Percentiles rank a stretch among this genome's conserved stretches.
phyloP scores from a whole-genome alignment of 352 stramenopile species.

The Elongisporangium undulatum region DNA sequence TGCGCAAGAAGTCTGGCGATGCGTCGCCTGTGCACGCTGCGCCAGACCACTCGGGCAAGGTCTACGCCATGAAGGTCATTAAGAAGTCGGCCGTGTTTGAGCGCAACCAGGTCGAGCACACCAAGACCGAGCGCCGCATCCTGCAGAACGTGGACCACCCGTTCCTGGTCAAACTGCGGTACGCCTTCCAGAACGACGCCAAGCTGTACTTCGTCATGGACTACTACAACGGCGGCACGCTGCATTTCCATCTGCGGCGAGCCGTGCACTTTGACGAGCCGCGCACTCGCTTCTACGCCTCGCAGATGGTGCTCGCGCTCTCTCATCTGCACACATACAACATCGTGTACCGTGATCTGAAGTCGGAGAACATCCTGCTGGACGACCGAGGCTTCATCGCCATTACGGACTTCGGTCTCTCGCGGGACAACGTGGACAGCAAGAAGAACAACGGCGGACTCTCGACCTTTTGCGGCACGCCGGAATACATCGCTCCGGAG shows the following conservation, averaged over 20 bases:
- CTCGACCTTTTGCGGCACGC: constrained; percentile 80
- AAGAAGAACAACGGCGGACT: constrained; percentile 47
- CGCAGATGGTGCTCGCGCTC: constrained; percentile 77
- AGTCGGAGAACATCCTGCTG: constrained; percentile 85
- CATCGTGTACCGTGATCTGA: constrained; percentile 85
- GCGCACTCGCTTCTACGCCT: constrained; percentile 71
- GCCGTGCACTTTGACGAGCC: constrained; percentile 68
- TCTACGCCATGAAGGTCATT: constrained; percentile 92
- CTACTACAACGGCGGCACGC: constrained; percentile 83
- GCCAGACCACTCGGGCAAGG: constrained; percentile 19
- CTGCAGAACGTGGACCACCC: constrained; percentile 83
- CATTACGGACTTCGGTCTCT: constrained; percentile 88
- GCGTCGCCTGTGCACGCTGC: constrained; percentile 1
- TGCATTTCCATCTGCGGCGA: constrained; percentile 78
- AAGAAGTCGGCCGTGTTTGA: constrained; percentile 87
- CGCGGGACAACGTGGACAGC: constrained; percentile 69
- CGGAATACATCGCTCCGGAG: constrained; percentile 83
- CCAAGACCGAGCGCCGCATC: constrained; percentile 87
- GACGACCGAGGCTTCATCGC: constrained; percentile 82
- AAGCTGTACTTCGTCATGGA: constrained; percentile 90
- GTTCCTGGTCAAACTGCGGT: constrained; percentile 84
- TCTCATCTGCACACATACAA: constrained; percentile 83
- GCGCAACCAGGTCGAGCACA: constrained; percentile 90
- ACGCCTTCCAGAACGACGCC: constrained; percentile 80
- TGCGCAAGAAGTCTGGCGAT: constrained; percentile 48